Evolutionary conservation across 768 basidiomycete genomes (phyloP), one percentile per base, ranked within the genome.

Genomic region (Xerocomellus amylosporus): DNA sequence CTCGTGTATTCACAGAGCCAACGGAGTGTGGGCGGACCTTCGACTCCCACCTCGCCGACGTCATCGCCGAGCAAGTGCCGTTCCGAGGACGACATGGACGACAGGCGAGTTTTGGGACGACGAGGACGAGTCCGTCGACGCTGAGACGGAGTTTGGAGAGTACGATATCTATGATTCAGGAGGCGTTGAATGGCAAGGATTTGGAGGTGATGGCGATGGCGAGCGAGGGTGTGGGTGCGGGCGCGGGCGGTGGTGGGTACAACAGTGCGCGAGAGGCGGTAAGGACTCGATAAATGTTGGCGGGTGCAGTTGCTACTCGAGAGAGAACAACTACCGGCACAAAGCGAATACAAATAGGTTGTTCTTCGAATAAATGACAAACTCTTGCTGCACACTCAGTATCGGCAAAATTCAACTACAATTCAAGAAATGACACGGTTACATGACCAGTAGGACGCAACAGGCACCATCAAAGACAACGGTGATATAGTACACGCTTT

Each of bases 91-190:
- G 88, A 14, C 89, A 71, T 20, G 69, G 69, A 0, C 58, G 71
- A 0, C 69, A 71, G 33, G 69, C 69, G 47, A 94, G 91, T 66
- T 71, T 98, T 58, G 96, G 96, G 4, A 98, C 96, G 59, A 98
- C 95, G 31, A 54, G 65, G 84, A 96, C 95, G 47, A 90, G 88
- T 64, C 96, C 97, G 14, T 94, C 91, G 70, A 98, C 88, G 46
- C 77, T 97, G 60, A 77, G 96, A 72, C 77, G 96, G 70, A 93
- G 90, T 68, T 71, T 98, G 70, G 96, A 98, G 78, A 94, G 89
- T 69, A 98, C 97, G 49, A 93, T 95, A 79, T 87, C 87, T 58
- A 82, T 98, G 68, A 96, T 98, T 65, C 87, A 94, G 72, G 92
- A 93, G 61, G 96, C 90, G 7, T 85, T 88, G 72, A 94, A 96